Percentiles rank a stretch among this genome's conserved stretches.
Conservation (phyloP, 495 filamentous ascomycete genomes). For the Xylona heveae region DNA sequence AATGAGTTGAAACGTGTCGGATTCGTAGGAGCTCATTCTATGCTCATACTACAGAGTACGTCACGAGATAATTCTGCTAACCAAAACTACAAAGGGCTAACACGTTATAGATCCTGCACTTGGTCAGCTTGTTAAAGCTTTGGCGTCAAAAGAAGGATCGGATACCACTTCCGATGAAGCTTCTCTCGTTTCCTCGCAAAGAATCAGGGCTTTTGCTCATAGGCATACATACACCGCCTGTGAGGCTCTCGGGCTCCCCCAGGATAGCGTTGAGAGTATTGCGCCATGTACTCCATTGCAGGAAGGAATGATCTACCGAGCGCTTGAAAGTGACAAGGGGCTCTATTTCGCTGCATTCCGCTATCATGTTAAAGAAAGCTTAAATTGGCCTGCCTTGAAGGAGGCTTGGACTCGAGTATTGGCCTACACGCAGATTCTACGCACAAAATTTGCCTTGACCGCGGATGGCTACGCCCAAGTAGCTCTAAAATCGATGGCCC, state of each 20-base stretch:
- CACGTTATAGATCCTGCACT: conserved; percentile 26
- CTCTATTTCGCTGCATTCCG: conserved; percentile 54
- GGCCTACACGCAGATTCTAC: conserved; percentile 30
- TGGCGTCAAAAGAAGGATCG: conserved; percentile 10
- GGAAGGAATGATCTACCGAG: conserved; percentile 55
- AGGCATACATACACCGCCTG: conserved; percentile 26
- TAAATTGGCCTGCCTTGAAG: conserved; percentile 22
- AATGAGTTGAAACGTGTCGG: conserved; percentile 28
- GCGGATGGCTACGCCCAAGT: conserved; percentile 53
- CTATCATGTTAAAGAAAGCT: conserved; percentile 23
- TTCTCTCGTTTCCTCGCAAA: conserved; percentile 26
- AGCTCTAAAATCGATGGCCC: conserved; percentile 21
- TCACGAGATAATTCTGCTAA: not conserved
- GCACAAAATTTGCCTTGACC: conserved; percentile 42
- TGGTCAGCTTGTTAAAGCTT: conserved; percentile 21
- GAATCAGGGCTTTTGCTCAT: conserved; percentile 33
- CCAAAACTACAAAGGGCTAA: conserved; percentile 5
- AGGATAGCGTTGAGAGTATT: conserved; percentile 39
- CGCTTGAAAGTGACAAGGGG: conserved; percentile 26
- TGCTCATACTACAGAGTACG: conserved; percentile 40
- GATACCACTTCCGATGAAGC: conserved; percentile 11
- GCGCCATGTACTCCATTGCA: conserved; percentile 62
- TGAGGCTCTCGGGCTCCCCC: conserved; percentile 20
- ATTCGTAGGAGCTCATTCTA: conserved; percentile 32
- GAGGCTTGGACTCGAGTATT: conserved; percentile 28